Base-by-base conservation (phyloP, 2,329 filamentous ascomycete species). In the Clonostachys byssicola region DNA sequence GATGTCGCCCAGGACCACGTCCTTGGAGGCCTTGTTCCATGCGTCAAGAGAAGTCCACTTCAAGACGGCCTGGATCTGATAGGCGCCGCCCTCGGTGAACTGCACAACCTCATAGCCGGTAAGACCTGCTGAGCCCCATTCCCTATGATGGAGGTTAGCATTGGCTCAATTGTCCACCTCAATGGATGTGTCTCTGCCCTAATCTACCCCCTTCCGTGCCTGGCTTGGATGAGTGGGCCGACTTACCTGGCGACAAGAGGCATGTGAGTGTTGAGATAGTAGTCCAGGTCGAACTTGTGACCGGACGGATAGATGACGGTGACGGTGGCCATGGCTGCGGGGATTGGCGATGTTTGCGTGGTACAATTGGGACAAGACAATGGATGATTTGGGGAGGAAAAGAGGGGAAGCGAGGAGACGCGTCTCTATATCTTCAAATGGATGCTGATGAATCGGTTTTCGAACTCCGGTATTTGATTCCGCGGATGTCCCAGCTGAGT, bases 261-360 rank as follows among this genome's bases (percentile, higher is more conserved):
- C 67, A 78, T 72, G 62, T 78, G 74, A 18, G 52, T 66, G 5
- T 55, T 47, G 36, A 74, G 55, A 56, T 77, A 78, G 65, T 77
- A 78, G 35, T 72, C 63, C 52, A 74, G 58, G 60, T 77, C 59
- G 62, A 77, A 77, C 50, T 60, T 61, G 39, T 59, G 54, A n/a
- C 60, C 67, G 43, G 61, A 57, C 5, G 72, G 70, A 56, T 77
- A 77, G 39, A 70, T 47, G 33, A 68, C 57, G 34, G 57, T 57
- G 45, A 61, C 40, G 49, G 52, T 51, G 60, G 7, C 41, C 36
- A 39, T 39, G 8, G 23, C 23, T 10, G 9, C 9, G 23, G 23
- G 23, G 23, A 30, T 30, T 30, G 23, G 23, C 23, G 23, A 30
- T 30, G 23, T 30, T 30, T 30, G 23, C 9, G 23, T 30, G 23